phyloP scores from a whole-genome alignment of 441 rosid genomes.

The Aquilaria agallochum region DNA sequence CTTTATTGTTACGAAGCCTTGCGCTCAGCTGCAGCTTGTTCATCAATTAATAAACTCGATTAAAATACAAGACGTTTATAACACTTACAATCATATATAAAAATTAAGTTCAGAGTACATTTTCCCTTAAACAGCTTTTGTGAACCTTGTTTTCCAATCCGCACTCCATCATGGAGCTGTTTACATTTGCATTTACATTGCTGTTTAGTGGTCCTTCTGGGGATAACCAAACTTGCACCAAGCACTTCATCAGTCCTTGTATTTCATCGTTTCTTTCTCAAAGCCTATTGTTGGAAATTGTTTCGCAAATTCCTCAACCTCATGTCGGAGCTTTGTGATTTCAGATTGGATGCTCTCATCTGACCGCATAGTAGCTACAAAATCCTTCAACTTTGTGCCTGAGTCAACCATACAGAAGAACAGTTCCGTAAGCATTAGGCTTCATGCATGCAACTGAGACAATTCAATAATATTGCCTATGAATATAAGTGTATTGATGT shows the following conservation, averaged over 20 bases:
- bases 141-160: too few relatives aligned
- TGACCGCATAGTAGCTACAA: slow-evolving; percentile 66
- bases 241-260: slow-evolving; percentile 43
- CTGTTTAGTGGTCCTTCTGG: too few relatives aligned
- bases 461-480: not conserved
- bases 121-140: too few relatives aligned
- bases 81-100: too few relatives aligned
- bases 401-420: slow-evolving; percentile 14
- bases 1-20: too few relatives aligned
- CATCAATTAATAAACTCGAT: too few relatives aligned
- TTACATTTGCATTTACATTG: too few relatives aligned
- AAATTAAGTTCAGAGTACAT: too few relatives aligned
- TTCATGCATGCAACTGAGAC: not conserved
- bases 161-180: too few relatives aligned
- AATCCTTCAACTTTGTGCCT: slow-evolving; percentile 92
- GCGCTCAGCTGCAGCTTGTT: too few relatives aligned
- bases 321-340: slow-evolving; percentile 56
- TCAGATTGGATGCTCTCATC: slow-evolving; percentile 49
- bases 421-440: slow-evolving; percentile 4
- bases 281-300: slow-evolving; percentile 89
- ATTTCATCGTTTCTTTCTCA: slow-evolving; percentile 87
- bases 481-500: not conserved
- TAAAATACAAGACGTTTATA: too few relatives aligned
- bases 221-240: slow-evolving; percentile 19
- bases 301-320: slow-evolving; percentile 80